Base-by-base conservation (phyloP, 2,329 filamentous ascomycete genomes). In the Zopfia rhizophila region DNA sequence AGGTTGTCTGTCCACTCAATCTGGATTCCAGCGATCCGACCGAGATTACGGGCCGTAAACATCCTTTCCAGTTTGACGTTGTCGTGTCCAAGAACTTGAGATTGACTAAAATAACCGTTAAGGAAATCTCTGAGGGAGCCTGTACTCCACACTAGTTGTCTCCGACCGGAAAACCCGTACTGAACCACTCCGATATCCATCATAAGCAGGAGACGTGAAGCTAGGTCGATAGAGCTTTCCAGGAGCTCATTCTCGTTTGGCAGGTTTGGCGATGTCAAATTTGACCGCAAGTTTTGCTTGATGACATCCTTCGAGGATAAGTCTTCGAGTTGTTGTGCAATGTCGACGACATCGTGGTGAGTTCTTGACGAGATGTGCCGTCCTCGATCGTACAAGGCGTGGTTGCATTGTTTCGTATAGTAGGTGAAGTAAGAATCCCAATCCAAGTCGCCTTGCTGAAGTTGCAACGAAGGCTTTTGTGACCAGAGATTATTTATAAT, bases 1-100 rank as follows among this genome's bases (percentile, higher is more conserved):
- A 78, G 47, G 30, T 78, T 76, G 16, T 63, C 56, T 0, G 75
- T 78, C 60, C 67, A 72, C 5, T 52, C 40, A 3, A 75, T 61
- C 12, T 66, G 18, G 10, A 78, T 60, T 0, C 74, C 74, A 0
- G 64, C 73, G 7, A 78, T 74, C 3, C 41, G 40, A 7, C 38
- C 39, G 10, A 66, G 27, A n/a, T 56, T 58, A 4, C 11, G 17
- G 5, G 58, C 61, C 13, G 35, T 60, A 37, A 66, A 60, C 0
- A 41, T 24, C 5, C 44, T 31, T 8, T 48, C 25, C 1, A 57
- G 38, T 35, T 49, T 58, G 12, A 59, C 31, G 12, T 44, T 28
- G 21, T 50, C 28, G 12, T 49, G 27, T 3, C 45, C 45, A 6
- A 54, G 40, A 0, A 18, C 13, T 5, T 38, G 45, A 6, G 10